Evolutionary conservation across 495 filamentous ascomycete genomes (phyloP), one percentile per base, ranked within the genome.

Genomic region (Baudoinia panamericana): DNA sequence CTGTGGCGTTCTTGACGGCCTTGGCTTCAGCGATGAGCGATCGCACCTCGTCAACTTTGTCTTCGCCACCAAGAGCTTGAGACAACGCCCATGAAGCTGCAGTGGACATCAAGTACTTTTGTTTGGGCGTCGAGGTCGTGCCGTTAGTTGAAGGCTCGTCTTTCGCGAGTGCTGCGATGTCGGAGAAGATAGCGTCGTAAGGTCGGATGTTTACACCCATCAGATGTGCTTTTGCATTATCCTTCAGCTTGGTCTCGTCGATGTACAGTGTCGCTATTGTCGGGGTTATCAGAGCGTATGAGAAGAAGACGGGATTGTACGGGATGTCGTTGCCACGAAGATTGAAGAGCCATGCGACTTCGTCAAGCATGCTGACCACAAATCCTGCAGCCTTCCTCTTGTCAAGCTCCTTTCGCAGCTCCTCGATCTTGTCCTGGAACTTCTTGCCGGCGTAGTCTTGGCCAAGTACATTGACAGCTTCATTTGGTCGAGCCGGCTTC

Each of bases 301-400:
- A 92, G 65, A 95, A 95, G 67, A 96, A 99, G 24, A 99, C 92
- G 0, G 92, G 92, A 54, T 99, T 99, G 64, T 93, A 99, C 2
- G 84, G 82, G 53, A 99, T 99, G 58, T 99, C 92, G 61, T 68
- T 93, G 56, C 92, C 92, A 57, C 92, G 76, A 30, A 99, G 63
- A 62, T 99, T 99, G 61, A 88, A 96, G 27, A 99, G 67, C 92
- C 92, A 99, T 22, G 92, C 92, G 53, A 96, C 80, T 55, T 99
- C 92, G 54, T 99, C 92, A 21, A 99, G 72, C 82, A 93, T 87
- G 12, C 73, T 94, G 29, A 99, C 71, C 46, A 99, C 71, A 41
- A 96, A 84, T 4, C 83, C 88, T 18, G 78, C 71, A 17, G 76
- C 78, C 57, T 93, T 93, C 64, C 84, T 93, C 65, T 84, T 90